These are phyloP conservation scores for Penicillium sp. DNA, from an alignment of 2,329 filamentous ascomycete genomes.

Conservation along the genomic window DNA sequence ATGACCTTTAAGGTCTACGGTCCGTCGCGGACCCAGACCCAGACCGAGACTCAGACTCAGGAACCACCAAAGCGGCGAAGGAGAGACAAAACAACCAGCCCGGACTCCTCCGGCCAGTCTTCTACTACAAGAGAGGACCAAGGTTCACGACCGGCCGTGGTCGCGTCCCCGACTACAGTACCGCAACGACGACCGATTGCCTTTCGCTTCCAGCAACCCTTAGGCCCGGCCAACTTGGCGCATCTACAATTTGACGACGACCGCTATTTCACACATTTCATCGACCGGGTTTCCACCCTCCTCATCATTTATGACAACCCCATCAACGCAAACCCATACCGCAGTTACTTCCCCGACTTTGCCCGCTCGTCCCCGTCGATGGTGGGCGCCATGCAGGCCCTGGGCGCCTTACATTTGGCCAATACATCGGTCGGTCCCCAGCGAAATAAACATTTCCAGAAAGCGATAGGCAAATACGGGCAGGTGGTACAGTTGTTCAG, in stretches of 20 bases:
- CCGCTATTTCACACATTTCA: conserved; percentile 36
- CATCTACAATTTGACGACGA: conserved; percentile 25
- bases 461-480: conserved; percentile 38
- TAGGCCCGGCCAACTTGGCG: conserved; percentile 17
- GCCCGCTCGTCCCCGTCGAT: conserved; percentile 33
- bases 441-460: conserved; percentile 33
- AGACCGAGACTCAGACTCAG: conserved; percentile 5
- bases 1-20: conserved; percentile 38
- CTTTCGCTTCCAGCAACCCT: conserved; percentile 27
- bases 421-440: conserved; percentile 32
- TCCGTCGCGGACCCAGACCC: conserved; percentile 19
- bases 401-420: conserved; percentile 41
- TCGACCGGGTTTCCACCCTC: conserved; percentile 32
- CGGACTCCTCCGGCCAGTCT: conserved; percentile 13
- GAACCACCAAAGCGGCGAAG: conserved; percentile 17
- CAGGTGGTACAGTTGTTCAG: conserved; percentile 34
- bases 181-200: conserved; percentile 1
- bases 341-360: conserved; percentile 31
- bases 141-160: conserved; percentile 17
- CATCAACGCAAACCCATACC: conserved; percentile 36
- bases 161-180: conserved; percentile 25
- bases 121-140: conserved; percentile 9
- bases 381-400: conserved; percentile 37
- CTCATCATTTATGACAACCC: conserved; percentile 36
- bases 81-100: conserved; percentile 18